Evolutionary conservation across 805 yeast species (phyloP).

Genomic region (Candida ipomoeae): DNA sequence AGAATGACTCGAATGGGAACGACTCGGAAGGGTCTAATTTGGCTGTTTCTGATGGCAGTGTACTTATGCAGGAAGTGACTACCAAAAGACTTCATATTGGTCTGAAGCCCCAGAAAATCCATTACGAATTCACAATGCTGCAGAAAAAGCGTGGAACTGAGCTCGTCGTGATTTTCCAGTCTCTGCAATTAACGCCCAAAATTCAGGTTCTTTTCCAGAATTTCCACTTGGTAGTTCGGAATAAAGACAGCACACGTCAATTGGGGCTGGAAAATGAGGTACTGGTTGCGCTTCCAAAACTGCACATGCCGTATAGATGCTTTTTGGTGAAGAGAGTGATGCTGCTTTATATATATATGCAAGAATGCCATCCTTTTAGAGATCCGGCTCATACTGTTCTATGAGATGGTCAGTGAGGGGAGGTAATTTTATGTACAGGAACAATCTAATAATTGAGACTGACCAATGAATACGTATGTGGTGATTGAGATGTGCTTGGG

Average conservation of each 20-base stretch:
- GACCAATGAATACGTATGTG: too few species aligned
- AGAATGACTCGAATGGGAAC: too few species aligned
- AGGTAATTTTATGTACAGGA: too few species aligned
- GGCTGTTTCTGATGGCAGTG: background rate
- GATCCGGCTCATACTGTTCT: too few species aligned
- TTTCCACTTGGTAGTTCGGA: conserved; percentile 8
- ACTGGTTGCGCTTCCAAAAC: conserved; percentile 9
- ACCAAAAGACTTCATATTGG: background rate
- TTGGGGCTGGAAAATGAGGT: conserved; percentile 7
- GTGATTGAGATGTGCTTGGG: too few species aligned
- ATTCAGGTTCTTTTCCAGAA: conserved; percentile 10
- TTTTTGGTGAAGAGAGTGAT: conserved; percentile 9
- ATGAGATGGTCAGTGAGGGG: too few species aligned
- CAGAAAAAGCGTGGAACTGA: conserved; percentile 2
- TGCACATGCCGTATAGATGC: conserved; percentile 8
- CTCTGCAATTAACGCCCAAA: conserved; percentile 15
- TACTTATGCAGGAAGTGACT: background rate
- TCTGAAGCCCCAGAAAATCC: background rate
- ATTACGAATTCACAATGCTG: conserved; percentile 9
- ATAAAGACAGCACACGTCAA: conserved; percentile 11
- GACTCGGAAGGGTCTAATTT: too few species aligned
- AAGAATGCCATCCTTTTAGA: background rate
- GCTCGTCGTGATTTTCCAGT: conserved; percentile 15
- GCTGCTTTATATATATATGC: conserved; percentile 11
- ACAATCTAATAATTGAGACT: too few species aligned